Evolutionary conservation across 768 basidiomycete genomes (phyloP).

Genomic region (Sarcodon aspratus): DNA sequence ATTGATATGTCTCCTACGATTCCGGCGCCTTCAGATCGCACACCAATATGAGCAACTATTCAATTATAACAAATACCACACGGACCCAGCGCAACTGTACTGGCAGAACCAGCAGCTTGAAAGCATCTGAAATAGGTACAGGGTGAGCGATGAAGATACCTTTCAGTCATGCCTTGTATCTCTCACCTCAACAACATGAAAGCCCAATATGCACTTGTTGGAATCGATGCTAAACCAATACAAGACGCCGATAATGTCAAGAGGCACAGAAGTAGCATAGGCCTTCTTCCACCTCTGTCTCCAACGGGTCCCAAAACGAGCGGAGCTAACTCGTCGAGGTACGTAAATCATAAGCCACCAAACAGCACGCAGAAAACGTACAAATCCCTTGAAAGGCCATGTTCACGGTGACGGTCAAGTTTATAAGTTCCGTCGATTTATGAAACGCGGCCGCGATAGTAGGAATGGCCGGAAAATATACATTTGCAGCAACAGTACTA

Average conservation of each 20-base stretch:
- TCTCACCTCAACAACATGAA: conserved; percentile 42
- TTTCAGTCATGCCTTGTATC: no score
- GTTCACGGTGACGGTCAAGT: conserved; percentile 72
- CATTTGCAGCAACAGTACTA: conserved; percentile 63
- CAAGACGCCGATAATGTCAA: conserved; percentile 54
- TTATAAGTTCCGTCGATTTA: conserved; percentile 60
- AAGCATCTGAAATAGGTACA: conserved; percentile 35
- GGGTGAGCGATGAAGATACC: no score
- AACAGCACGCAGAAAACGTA: conserved; percentile 17
- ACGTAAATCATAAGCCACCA: not conserved
- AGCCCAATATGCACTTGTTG: conserved; percentile 61
- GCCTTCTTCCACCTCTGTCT: conserved; percentile 53
- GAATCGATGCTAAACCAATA: conserved; percentile 44
- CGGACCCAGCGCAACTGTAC: conserved; percentile 63
- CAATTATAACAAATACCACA: not conserved
- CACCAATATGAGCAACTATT: no score
- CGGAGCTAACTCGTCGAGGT: not conserved
- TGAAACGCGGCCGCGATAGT: conserved; percentile 51
- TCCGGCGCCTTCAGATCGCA: conserved; percentile 41
- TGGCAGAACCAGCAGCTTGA: conserved; percentile 72
- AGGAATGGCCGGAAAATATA: conserved; percentile 76
- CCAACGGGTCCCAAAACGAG: conserved; percentile 55
- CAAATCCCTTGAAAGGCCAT: conserved; percentile 58
- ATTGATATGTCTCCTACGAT: conserved; percentile 71
- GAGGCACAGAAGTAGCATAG: conserved; percentile 52